Evolutionary conservation across 2,329 filamentous ascomycete genomes (phyloP), one percentile per base, ranked within the genome.

Genomic region (Alternaria burnsii): DNA sequence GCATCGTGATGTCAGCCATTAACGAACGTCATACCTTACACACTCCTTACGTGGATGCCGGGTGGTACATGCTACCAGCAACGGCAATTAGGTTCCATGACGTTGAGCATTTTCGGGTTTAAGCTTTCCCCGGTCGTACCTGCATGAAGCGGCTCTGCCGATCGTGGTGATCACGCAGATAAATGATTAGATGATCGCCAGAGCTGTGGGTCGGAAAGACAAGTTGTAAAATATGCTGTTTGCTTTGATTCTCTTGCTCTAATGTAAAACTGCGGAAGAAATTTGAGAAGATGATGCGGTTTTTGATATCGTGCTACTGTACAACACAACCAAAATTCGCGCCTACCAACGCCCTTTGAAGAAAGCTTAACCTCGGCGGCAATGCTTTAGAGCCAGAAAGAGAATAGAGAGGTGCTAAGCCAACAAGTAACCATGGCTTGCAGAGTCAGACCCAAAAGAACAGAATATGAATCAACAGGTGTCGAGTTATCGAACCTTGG

Each of bases 101-200:
- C 51, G 56, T 59, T 59, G 43, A 38, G 38, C 18, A 59, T 50
- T 32, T 43, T n/a, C 50, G 56, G 50, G 26, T 46, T 34, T 43
- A 55, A 55, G 56, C 34, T 44, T 50, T 34, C 51, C 34, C 22
- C 18, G 24, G 30, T 42, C 20, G 56, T 55, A 59, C 50, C 51
- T 59, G 51, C 51, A 59, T 48, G 50, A 48, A 30, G 28, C 38
- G 51, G 51, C 38, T n/a, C 26, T 41, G 51, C 20, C 51, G 38
- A 53, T 53, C 41, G 34, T 14, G 32, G 9, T 30, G 41, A 55
- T 55, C 41, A 8, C 30, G n/a, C 11, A 36, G 22, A 22, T 18
- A 41, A 20, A 9, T 14, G 24, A 2, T 10, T 20, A 3, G 8
- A 30, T n/a, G 5, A 32, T 26, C 34, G 44, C 40, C 6, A 54